Evolutionary conservation across 2,329 filamentous ascomycete species (phyloP).

Genomic region (Metarhizium robertsii): DNA sequence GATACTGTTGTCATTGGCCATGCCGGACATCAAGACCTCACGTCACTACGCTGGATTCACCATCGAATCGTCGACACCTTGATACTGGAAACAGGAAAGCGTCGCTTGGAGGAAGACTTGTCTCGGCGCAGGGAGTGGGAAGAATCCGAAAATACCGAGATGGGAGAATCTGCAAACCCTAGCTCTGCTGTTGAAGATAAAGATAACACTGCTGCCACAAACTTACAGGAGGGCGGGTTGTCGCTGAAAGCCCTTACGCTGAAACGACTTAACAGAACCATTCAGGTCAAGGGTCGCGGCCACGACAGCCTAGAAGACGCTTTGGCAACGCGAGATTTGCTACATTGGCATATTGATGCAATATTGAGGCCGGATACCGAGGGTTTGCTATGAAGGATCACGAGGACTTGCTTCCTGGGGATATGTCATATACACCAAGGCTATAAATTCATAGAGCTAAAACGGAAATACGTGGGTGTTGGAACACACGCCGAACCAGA

Average conservation of each 20-base stretch:
- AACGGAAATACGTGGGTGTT: not conserved
- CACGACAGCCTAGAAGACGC: slow-evolving; percentile 38
- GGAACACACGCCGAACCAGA: not conserved
- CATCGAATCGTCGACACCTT: slow-evolving; percentile 33
- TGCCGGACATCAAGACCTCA: slow-evolving; percentile 31
- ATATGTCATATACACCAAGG: not conserved
- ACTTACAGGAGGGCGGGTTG: slow-evolving; percentile 13
- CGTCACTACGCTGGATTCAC: slow-evolving; percentile 39
- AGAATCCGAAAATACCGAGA: not conserved
- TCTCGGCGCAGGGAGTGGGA: slow-evolving; percentile 2
- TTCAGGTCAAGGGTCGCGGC: slow-evolving; percentile 25
- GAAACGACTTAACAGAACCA: slow-evolving; percentile 26
- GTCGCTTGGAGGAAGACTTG: slow-evolving; percentile 6
- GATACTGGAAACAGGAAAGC: slow-evolving; percentile 19
- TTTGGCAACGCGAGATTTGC: slow-evolving; percentile 30
- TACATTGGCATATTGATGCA: slow-evolving; percentile 25
- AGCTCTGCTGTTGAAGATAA: not conserved
- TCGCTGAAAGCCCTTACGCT: slow-evolving; percentile 30
- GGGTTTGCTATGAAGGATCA: not conserved
- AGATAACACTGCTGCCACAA: not conserved
- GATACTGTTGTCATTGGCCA: slow-evolving; percentile 41
- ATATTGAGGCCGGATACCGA: not conserved
- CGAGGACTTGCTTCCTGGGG: not conserved
- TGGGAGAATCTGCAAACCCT: slow-evolving; percentile 4
- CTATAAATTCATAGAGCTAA: not conserved